phyloP scores from a whole-genome alignment of 2,329 filamentous ascomycete species.

The Pseudocercospora crystallina region DNA sequence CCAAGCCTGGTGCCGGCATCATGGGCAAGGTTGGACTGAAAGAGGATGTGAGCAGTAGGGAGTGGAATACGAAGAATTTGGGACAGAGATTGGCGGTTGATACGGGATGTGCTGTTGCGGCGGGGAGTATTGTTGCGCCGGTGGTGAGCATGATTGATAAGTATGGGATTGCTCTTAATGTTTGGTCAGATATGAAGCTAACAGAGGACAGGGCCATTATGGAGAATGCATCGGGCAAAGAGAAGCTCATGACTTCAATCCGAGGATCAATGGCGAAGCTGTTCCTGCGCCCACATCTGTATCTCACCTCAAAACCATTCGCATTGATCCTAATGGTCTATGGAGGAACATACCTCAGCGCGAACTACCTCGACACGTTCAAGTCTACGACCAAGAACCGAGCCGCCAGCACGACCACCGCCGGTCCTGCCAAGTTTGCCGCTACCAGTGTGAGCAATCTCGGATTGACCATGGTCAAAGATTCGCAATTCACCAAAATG shows the following conservation, averaged over 20 bases:
- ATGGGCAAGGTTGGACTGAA: constrained; percentile 4
- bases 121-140: constrained; percentile 76
- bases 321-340: constrained; percentile 70
- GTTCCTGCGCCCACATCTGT: constrained; percentile 58
- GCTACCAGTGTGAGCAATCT: constrained; percentile 79
- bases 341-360: constrained; percentile 83
- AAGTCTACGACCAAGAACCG: constrained; percentile 62
- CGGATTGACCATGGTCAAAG: constrained; percentile 83
- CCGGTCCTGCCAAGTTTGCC: constrained; percentile 76
- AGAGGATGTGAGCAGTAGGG: constrained; percentile 13
- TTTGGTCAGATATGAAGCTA: not conserved
- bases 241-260: constrained; percentile 60
- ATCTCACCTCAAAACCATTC: constrained; percentile 66
- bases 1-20: not conserved
- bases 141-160: constrained; percentile 85
- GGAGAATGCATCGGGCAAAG: constrained; percentile 74
- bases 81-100: constrained; percentile 67
- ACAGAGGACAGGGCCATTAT: constrained; percentile 63
- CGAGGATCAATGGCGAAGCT: constrained; percentile 58
- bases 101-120: constrained; percentile 65
- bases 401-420: constrained; percentile 65
- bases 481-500: constrained; percentile 78
- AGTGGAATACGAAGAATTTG: constrained; percentile 76
- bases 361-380: constrained; percentile 81
- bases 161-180: constrained; percentile 46